These are phyloP conservation scores for Skeletonema marinoi DNA, from an alignment of 108 stramenopile species.

Conservation along the genomic window DNA sequence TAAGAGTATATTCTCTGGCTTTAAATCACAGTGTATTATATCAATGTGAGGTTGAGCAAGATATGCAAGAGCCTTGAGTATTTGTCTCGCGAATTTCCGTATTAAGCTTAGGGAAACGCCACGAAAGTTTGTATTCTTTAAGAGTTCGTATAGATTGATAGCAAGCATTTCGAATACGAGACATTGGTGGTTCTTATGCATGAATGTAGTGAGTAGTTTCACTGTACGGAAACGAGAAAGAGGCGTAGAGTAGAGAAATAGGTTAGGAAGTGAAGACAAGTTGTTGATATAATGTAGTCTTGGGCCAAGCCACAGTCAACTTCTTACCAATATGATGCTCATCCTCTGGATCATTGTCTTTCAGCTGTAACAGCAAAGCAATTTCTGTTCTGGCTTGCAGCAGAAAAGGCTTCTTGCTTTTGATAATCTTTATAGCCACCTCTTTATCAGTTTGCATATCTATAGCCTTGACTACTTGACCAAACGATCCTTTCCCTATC, in stretches of 20 bases:
- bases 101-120: slow-evolving; percentile 97
- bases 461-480: slow-evolving; percentile 91
- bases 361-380: slow-evolving; percentile 78
- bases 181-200: slow-evolving; percentile 93
- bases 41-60: slow-evolving; percentile 90
- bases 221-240: slow-evolving; percentile 50
- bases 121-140: slow-evolving; percentile 95
- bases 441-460: slow-evolving; percentile 74
- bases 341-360: slow-evolving; percentile 78
- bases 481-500: slow-evolving; percentile 97
- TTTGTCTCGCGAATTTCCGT: slow-evolving; percentile 97
- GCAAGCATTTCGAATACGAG: slow-evolving; percentile 98
- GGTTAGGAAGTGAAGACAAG: background rate
- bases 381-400: slow-evolving; percentile 98
- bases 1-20: slow-evolving; percentile 98
- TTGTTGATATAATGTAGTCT: background rate
- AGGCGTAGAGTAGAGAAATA: background rate
- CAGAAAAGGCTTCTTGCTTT: slow-evolving; percentile 94
- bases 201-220: slow-evolving; percentile 90
- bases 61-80: slow-evolving; percentile 90
- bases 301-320: background rate
- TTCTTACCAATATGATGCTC: slow-evolving; percentile 84
- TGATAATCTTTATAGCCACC: slow-evolving; percentile 99
- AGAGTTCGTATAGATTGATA: slow-evolving; percentile 96
- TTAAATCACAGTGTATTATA: slow-evolving; percentile 98